Evolutionary conservation across 495 filamentous ascomycete species (phyloP), one percentile per base, ranked within the genome.

Genomic region (Aspergillus haitiensis): DNA sequence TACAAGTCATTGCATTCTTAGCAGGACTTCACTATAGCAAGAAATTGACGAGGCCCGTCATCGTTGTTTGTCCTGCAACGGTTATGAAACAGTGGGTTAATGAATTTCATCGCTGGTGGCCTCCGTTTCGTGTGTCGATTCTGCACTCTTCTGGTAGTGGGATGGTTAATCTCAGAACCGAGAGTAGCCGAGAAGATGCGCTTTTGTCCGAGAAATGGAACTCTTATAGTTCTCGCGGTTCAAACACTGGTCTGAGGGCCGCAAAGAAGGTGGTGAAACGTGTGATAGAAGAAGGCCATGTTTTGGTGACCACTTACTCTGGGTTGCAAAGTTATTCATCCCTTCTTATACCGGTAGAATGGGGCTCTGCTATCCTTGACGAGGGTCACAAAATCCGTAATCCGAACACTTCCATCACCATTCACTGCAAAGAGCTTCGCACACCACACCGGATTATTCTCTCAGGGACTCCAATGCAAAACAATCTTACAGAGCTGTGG

Each of bases 381-480:
- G 94, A 98, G 78, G 94, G 94, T 9, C 94, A 98, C 73, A 97
- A 96, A 73, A 98, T 98, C 61, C 86, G 93, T 18, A 98, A 98
- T 67, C 94, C 94, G 2, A 92, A 98, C 66, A 89, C 93, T 5
- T 86, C 84, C 0, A 92, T 97, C 56, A 96, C 94, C 0, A 88
- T 97, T 49, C 88, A 90, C 64, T 96, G 90, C 81, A 98, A 98
- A 69, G 89, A 95, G 65, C 79, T 98, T 12, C 81, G 86, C 35
- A 98, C 94, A 7, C 80, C 86, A 4, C 93, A 98, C 68, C 86
- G 94, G 31, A 79, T 98, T 52, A 98, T 98, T 59, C 78, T 98
- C 6, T 97, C 94, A 0, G 94, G 94, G 7, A 98, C 94, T 1
- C 94, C 94, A 1, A 96, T 98, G 81, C 94, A 98, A 73, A 98